Percentiles rank a stretch among this genome's conserved stretches.
These are phyloP conservation scores for Aureobasidium sp. DNA, from an alignment of 2,329 filamentous ascomycete species.

Conservation along the genomic window DNA sequence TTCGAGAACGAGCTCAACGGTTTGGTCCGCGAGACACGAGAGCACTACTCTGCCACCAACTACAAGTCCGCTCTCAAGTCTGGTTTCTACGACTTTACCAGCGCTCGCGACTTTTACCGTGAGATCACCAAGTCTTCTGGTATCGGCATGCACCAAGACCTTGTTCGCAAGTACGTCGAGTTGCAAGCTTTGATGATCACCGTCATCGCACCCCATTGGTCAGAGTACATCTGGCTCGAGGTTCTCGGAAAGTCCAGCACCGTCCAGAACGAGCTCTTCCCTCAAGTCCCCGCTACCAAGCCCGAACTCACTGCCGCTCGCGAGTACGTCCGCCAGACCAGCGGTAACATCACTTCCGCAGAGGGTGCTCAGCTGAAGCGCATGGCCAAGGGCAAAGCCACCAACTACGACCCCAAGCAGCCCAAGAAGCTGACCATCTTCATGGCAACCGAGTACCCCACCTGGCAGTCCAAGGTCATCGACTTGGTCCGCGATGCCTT, in stretches of 20 bases:
- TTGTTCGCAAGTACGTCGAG: conserved; percentile 73
- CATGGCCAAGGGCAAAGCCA: conserved; percentile 84
- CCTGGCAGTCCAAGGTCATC: conserved; percentile 88
- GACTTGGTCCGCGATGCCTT: conserved; percentile 67
- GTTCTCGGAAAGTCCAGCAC: conserved; percentile 67
- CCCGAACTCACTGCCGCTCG: conserved; percentile 65
- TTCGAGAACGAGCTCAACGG: conserved; percentile 91
- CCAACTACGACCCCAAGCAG: conserved; percentile 78
- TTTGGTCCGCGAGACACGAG: conserved; percentile 66
- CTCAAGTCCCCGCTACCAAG: conserved; percentile 56
- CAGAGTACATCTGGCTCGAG: conserved; percentile 90
- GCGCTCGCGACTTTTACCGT: conserved; percentile 81
- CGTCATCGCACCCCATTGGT: conserved; percentile 85
- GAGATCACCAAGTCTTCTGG: conserved; percentile 68
- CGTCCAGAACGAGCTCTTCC: conserved; percentile 73
- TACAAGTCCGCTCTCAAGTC: conserved; percentile 80
- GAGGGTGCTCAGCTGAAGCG: conserved; percentile 79
- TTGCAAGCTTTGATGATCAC: conserved; percentile 75
- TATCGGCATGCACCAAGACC: conserved; percentile 76
- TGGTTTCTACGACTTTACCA: conserved; percentile 83
- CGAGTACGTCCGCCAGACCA: conserved; percentile 67
- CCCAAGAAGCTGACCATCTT: conserved; percentile 87
- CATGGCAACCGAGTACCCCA: conserved; percentile 68
- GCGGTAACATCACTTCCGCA: conserved; percentile 74
- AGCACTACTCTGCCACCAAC: conserved; percentile 69